These are phyloP conservation scores for Hypoxylon lienhwacheense DNA, from an alignment of 495 filamentous ascomycete species.

Conservation along the genomic window DNA sequence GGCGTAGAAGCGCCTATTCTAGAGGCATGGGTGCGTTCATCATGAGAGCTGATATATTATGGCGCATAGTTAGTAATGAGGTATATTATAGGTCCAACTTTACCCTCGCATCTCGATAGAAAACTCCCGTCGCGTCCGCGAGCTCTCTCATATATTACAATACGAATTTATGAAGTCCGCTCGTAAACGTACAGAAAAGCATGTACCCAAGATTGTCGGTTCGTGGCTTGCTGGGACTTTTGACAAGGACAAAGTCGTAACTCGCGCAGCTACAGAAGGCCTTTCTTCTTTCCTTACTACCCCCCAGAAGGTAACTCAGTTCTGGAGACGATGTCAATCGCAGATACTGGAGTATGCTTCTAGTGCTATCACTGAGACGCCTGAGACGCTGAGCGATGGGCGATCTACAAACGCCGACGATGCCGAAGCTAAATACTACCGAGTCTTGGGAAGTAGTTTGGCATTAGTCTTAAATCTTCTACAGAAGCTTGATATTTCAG, in stretches of 20 bases:
- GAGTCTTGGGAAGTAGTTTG: constrained; percentile 71
- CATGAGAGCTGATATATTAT: constrained; percentile 19
- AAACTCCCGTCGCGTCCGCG: constrained; percentile 80
- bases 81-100: constrained; percentile 66
- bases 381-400: constrained; percentile 83
- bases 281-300: constrained; percentile 72
- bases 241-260: constrained; percentile 76
- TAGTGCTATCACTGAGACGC: constrained; percentile 76
- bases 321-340: constrained; percentile 76
- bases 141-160: constrained; percentile 75
- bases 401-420: constrained; percentile 82
- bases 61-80: constrained; percentile 37
- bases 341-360: constrained; percentile 79
- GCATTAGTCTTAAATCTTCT: constrained; percentile 59
- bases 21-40: constrained; percentile 78
- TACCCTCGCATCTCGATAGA: constrained; percentile 90
- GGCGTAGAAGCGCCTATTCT: constrained; percentile 75
- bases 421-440: constrained; percentile 75
- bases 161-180: constrained; percentile 69
- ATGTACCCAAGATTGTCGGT: constrained; percentile 74
- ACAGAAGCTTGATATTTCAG: constrained; percentile 47
- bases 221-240: constrained; percentile 87
- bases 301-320: constrained; percentile 70
- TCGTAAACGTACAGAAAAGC: constrained; percentile 77
- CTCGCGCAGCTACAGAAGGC: constrained; percentile 72